These are phyloP conservation scores for Sporopachydermia quercuum DNA, from an alignment of 805 yeast genomes.

Conservation along the genomic window DNA sequence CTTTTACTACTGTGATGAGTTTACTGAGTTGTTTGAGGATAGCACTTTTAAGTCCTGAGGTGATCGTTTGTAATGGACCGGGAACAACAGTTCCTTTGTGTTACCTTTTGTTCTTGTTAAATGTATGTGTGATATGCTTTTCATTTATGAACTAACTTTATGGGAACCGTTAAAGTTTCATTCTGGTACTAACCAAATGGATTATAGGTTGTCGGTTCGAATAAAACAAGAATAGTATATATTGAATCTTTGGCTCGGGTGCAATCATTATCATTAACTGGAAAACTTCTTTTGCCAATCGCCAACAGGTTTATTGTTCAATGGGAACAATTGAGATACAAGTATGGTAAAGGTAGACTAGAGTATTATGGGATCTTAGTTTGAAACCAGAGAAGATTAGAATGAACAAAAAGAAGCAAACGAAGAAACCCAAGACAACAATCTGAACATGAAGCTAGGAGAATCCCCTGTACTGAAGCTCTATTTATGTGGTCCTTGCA, in stretches of 20 bases:
- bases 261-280: constrained; percentile 57
- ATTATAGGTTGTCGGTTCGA: constrained; percentile 22
- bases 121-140: constrained; percentile 15
- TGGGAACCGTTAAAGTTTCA: too few relatives aligned
- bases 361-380: constrained; percentile 73
- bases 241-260: constrained; percentile 84
- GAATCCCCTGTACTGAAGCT: too few relatives aligned
- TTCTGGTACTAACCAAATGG: too few relatives aligned
- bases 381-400: constrained; percentile 15
- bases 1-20: constrained; percentile 29
- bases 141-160: too few relatives aligned
- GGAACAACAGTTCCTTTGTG: constrained; percentile 68
- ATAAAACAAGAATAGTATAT: constrained; percentile 49
- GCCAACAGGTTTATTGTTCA: constrained; percentile 76
- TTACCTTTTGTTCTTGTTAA: constrained; percentile 35
- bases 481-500: too few relatives aligned
- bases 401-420: background rate
- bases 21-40: constrained; percentile 16
- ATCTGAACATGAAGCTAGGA: too few relatives aligned
- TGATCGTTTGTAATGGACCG: constrained; percentile 60
- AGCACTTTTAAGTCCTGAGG: constrained; percentile 22
- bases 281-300: constrained; percentile 53
- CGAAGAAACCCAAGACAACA: too few relatives aligned
- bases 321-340: constrained; percentile 51
- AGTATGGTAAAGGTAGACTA: constrained; percentile 36